Percentiles rank a stretch among this genome's conserved stretches.
phyloP scores from a whole-genome alignment of 2,329 filamentous ascomycete species.

The Escovopsis weberi region DNA sequence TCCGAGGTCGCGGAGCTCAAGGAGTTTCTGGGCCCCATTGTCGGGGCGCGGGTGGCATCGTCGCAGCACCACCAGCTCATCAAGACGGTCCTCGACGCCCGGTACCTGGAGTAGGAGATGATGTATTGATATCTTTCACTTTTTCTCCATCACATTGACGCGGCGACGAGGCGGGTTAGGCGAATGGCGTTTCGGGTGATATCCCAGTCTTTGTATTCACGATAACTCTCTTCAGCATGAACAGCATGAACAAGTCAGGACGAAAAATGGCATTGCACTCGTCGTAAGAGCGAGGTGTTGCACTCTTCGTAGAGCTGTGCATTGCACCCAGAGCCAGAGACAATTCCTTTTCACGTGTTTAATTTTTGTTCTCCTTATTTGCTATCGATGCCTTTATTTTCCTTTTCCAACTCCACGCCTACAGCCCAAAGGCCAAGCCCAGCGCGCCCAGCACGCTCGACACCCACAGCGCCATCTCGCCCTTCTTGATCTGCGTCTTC shows the following conservation, averaged over 20 bases:
- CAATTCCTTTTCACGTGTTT: too few relatives aligned
- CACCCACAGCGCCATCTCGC: constrained; percentile 34
- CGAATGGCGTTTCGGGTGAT: constrained; percentile 14
- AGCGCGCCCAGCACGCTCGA: constrained; percentile 27
- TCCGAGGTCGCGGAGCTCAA: constrained; percentile 30
- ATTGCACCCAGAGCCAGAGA: too few relatives aligned
- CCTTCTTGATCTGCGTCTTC: constrained; percentile 30
- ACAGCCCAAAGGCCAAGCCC: constrained; percentile 35
- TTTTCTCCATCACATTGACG: background rate
- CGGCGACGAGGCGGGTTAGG: constrained; percentile 1
- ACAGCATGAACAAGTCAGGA: background rate
- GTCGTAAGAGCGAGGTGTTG: too few relatives aligned
- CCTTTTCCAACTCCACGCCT: constrained; percentile 6
- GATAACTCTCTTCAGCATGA: background rate
- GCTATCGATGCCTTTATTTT: background rate
- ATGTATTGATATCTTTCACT: background rate
- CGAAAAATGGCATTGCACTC: too few relatives aligned
- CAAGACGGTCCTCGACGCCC: constrained; percentile 38
- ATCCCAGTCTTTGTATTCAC: background rate
- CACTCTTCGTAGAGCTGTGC: background rate
- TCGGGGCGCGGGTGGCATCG: constrained; percentile 33
- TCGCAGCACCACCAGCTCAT: constrained; percentile 34
- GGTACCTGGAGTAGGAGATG: constrained; percentile 29
- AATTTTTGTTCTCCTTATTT: background rate
- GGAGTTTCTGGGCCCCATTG: constrained; percentile 40